Evolutionary conservation across 2,329 filamentous ascomycete species (phyloP).

Genomic region (Clonostachys rhizophaga): DNA sequence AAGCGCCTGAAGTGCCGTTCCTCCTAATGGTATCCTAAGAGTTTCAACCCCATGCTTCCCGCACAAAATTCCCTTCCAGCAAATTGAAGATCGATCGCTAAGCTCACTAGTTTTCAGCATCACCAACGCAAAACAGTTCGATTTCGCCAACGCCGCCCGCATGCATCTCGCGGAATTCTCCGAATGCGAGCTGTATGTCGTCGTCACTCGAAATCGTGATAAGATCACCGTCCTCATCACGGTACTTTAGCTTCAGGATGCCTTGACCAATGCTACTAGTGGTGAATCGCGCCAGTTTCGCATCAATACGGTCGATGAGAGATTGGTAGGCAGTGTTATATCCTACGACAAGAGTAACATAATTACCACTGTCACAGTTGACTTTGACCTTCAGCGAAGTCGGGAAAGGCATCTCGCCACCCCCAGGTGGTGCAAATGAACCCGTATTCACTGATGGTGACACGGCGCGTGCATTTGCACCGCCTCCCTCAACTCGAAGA

Average conservation of each 20-base stretch:
- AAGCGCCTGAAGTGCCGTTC: background rate
- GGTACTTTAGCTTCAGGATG: slow-evolving; percentile 82
- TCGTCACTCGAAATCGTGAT: slow-evolving; percentile 94
- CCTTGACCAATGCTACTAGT: slow-evolving; percentile 78
- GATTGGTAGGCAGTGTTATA: slow-evolving; percentile 95
- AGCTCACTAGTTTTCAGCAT: slow-evolving; percentile 15
- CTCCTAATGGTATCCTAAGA: background rate
- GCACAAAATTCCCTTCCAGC: no score
- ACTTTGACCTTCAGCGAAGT: slow-evolving; percentile 95
- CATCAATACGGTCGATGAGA: slow-evolving; percentile 91
- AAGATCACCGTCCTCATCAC: slow-evolving; percentile 87
- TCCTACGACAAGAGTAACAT: slow-evolving; percentile 91
- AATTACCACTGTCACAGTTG: slow-evolving; percentile 79
- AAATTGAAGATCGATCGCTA: no score
- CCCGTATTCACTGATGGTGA: slow-evolving; percentile 39
- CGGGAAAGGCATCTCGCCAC: slow-evolving; percentile 47
- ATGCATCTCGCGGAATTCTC: slow-evolving; percentile 79
- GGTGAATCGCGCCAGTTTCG: slow-evolving; percentile 85
- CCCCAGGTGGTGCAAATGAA: slow-evolving; percentile 15
- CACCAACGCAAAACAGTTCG: slow-evolving; percentile 73
- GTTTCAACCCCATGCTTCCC: no score
- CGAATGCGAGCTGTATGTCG: slow-evolving; percentile 92
- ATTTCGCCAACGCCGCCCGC: slow-evolving; percentile 80
- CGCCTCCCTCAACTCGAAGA: slow-evolving; percentile 30
- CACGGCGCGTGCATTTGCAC: slow-evolving; percentile 34